Conservation (phyloP, 805 yeast species). For the Metschnikowia hibisci region DNA sequence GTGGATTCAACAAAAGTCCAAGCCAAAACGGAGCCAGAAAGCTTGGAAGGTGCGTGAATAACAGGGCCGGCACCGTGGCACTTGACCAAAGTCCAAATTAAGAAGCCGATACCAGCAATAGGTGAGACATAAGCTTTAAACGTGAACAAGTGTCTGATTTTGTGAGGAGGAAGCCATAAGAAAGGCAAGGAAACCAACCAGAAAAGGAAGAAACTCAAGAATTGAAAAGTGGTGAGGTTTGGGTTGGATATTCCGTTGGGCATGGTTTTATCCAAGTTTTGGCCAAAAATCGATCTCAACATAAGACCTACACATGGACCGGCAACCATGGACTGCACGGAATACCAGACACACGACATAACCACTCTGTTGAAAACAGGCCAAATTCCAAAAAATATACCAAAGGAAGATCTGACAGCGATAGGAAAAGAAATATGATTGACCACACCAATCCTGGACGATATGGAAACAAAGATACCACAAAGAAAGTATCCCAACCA, state of each 20-base stretch:
- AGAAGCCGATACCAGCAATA: conserved; percentile 75
- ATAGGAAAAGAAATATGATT: conserved; percentile 87
- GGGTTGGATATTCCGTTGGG: conserved; percentile 57
- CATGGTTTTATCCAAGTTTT: conserved; percentile 55
- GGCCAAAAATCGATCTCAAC: conserved; percentile 70
- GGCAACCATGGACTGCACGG: conserved; percentile 82
- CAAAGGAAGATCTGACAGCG: conserved; percentile 75
- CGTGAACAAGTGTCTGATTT: conserved; percentile 78
- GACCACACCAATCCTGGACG: conserved; percentile 74
- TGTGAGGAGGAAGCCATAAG: conserved; percentile 77
- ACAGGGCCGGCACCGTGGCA: conserved; percentile 79
- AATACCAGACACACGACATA: conserved; percentile 84
- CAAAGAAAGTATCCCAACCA: conserved; percentile 79
- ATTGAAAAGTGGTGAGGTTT: conserved; percentile 67
- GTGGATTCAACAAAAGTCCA: conserved; percentile 81
- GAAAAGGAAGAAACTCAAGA: conserved; percentile 73
- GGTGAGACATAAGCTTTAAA: conserved; percentile 77
- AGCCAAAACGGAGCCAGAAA: conserved; percentile 59
- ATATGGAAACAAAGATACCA: conserved; percentile 63
- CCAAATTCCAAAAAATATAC: conserved; percentile 84
- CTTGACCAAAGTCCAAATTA: conserved; percentile 79
- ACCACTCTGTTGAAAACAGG: conserved; percentile 85
- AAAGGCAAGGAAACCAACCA: conserved; percentile 80
- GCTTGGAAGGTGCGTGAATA: conserved; percentile 48
- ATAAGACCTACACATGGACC: conserved; percentile 71